These are phyloP conservation scores for Metschnikowia aberdeeniae DNA, from an alignment of 805 yeast genomes.

Conservation along the genomic window DNA sequence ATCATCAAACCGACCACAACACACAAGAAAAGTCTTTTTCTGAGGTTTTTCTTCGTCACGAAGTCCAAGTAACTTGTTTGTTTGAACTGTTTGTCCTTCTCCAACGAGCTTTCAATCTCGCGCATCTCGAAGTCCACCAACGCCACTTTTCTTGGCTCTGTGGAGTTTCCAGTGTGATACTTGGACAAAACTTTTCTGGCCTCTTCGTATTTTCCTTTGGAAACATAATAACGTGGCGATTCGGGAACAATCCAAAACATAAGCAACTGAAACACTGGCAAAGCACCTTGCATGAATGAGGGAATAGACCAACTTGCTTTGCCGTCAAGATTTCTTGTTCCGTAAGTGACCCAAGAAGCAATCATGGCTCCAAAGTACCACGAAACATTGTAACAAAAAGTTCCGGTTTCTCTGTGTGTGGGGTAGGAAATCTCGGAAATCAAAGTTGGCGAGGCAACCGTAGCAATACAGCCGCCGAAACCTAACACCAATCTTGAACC, in stretches of 20 bases:
- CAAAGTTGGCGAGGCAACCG: conserved; percentile 45
- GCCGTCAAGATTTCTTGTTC: conserved; percentile 29
- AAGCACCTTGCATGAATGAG: conserved; percentile 45
- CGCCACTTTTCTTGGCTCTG: conserved; percentile 18
- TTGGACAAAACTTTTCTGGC: conserved; percentile 40
- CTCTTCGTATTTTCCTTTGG: conserved; percentile 38
- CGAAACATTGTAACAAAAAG: conserved; percentile 45
- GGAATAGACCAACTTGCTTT: conserved; percentile 52
- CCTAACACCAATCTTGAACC: conserved; percentile 48
- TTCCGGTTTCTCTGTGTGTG: conserved; percentile 25
- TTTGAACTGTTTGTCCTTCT: conserved; percentile 34
- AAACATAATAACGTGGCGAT: conserved; percentile 44
- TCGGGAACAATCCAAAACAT: conserved; percentile 37
- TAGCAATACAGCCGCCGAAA: conserved; percentile 40
- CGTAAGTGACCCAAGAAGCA: conserved; percentile 50
- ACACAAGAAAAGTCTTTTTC: conserved; percentile 38
- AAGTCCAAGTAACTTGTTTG: conserved; percentile 38
- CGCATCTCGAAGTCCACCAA: conserved; percentile 22
- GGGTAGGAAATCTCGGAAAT: conserved; percentile 51
- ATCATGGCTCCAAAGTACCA: conserved; percentile 54
- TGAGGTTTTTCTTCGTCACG: conserved; percentile 33
- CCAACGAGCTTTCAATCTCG: conserved; percentile 27
- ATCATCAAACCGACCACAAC: conserved; percentile 31
- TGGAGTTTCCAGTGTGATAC: conserved; percentile 38
- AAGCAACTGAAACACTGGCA: conserved; percentile 40